Conservation (phyloP, 2,329 filamentous ascomycete species). For the Hirsutella minnesotensis region DNA sequence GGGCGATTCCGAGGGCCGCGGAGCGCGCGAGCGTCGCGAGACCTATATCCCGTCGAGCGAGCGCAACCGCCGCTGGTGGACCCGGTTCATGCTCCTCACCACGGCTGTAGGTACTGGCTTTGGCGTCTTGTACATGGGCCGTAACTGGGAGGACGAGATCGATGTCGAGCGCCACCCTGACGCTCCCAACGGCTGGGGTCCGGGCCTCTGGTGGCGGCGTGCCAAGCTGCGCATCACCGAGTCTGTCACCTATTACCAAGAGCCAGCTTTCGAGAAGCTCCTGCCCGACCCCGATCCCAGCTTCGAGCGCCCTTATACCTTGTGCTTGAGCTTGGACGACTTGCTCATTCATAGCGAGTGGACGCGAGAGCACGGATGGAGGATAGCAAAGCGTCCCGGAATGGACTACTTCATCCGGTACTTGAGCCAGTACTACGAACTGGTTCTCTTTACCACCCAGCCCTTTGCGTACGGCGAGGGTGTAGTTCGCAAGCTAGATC, state of each 20-base stretch:
- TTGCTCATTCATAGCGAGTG: constrained; percentile 91
- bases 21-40: constrained; percentile 46
- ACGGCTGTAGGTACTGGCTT: constrained; percentile 44
- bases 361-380: constrained; percentile 88
- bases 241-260: constrained; percentile 84
- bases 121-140: constrained; percentile 64
- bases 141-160: constrained; percentile 76
- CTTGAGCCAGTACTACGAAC: constrained; percentile 93
- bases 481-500: constrained; percentile 85
- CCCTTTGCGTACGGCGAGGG: constrained; percentile 74
- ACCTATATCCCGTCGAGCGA: constrained; percentile 82
- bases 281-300: constrained; percentile 71
- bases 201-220: constrained; percentile 68
- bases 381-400: constrained; percentile 86
- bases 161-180: constrained; percentile 60
- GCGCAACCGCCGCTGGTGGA: constrained; percentile 62
- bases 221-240: constrained; percentile 62
- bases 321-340: constrained; percentile 88
- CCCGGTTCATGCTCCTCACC: constrained; percentile 60
- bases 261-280: constrained; percentile 88
- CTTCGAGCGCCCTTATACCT: constrained; percentile 77
- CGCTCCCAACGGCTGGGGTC: constrained; percentile 68
- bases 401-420: constrained; percentile 97
- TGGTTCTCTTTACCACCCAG: constrained; percentile 88
- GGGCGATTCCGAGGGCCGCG: constrained; percentile 17